Evolutionary conservation across 495 filamentous ascomycete species (phyloP), one percentile per base, ranked within the genome.

Genomic region (Penicillium subrubescens): DNA sequence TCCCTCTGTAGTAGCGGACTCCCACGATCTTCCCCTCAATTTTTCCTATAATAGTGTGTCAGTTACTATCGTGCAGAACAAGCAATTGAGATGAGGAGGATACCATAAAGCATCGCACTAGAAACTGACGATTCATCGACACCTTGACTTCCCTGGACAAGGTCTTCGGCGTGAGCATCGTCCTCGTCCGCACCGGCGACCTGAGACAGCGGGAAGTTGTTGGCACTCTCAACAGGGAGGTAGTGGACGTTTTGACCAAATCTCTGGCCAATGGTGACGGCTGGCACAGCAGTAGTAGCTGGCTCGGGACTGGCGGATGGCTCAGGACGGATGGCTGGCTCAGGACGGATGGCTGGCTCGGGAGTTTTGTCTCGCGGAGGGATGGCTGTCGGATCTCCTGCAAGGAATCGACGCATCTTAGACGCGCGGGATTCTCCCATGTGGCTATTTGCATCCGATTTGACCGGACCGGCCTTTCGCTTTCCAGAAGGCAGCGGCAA

Each of bases 21-120:
- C 93, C 94, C 0, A 97, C 93, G 52, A 95, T 89, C 64, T 94
- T 93, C 14, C 80, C 83, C 8, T 84, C 76, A 71, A 73, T 12
- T 53, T 71, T 51, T 58, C 77, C 72, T 87, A 66, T 52, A 57
- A 46, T 21, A 48, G 1, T 21, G 31, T 6, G 52, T 62, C 29
- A 64, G 48, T 29, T 2, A 17, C 14, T 51, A 17, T 60, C 46
- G 12, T 21, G 33, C 46, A 53, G 2, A 34, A 52, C 23, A 25
- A 39, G 8, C 27, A 12, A 8, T 25, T 48, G 19, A 25, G 21
- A 44, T 44, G 17, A 15, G 15, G 51, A 19, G 14, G 66, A 64
- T 75, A 69, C 86, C 87, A 60, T 88, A 90, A 34, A 82, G 74
- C 62, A 87, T 81, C 19, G 73, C 75, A 12, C 55, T 70, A 3